Evolutionary conservation across 2,329 filamentous ascomycete genomes (phyloP).

Genomic region (Diplodia sapinea): DNA sequence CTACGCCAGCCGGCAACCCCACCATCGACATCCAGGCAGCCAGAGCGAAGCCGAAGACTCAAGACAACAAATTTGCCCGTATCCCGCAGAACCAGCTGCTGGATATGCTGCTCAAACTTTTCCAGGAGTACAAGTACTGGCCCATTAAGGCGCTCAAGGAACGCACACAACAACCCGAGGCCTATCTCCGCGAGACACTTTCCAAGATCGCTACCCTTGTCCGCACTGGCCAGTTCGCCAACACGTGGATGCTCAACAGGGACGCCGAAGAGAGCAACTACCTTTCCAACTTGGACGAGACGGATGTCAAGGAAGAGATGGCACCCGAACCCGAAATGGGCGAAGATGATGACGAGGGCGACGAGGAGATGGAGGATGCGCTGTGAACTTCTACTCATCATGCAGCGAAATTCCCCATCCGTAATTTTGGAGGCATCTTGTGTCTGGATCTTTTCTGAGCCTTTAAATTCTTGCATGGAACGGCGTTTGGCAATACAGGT

Average conservation of each 20-base stretch:
- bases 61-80: slow-evolving; percentile 84
- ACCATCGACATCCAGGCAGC: slow-evolving; percentile 56
- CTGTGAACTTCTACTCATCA: slow-evolving; percentile 14
- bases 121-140: slow-evolving; percentile 89
- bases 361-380: slow-evolving; percentile 78
- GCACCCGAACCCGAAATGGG: slow-evolving; percentile 48
- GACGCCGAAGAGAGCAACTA: slow-evolving; percentile 24
- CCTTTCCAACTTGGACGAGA: slow-evolving; percentile 3
- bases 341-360: slow-evolving; percentile 65
- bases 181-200: slow-evolving; percentile 85
- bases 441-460: slow-evolving; percentile 1
- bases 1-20: slow-evolving; percentile 45
- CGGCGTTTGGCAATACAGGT: slow-evolving; percentile 8
- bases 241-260: slow-evolving; percentile 77
- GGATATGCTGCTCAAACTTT: slow-evolving; percentile 82
- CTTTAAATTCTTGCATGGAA: slow-evolving; percentile 9
- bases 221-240: slow-evolving; percentile 82
- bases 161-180: slow-evolving; percentile 82
- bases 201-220: slow-evolving; percentile 83
- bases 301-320: slow-evolving; percentile 31
- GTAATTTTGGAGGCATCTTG: not conserved
- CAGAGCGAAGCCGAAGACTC: slow-evolving; percentile 57
- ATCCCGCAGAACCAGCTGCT: slow-evolving; percentile 87
- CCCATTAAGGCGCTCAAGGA: slow-evolving; percentile 85
- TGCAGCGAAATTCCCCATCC: not conserved